Evolutionary conservation across 176 grass and related monocot genomes (phyloP).

Genomic region (Areca catechu): DNA sequence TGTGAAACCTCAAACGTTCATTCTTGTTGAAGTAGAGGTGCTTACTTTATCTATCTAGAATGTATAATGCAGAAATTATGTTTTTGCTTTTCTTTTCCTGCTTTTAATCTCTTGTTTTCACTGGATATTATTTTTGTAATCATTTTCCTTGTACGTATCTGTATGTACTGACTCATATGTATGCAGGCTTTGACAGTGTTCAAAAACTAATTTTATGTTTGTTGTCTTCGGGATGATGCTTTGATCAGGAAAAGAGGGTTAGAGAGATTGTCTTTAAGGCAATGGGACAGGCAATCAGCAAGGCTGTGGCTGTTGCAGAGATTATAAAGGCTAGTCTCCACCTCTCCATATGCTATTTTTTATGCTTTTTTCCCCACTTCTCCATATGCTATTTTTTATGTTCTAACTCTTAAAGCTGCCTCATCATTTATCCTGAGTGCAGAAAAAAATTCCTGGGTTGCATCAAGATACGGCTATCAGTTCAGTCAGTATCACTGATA

Average conservation of each 20-base stretch:
- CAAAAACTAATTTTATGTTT: too few species aligned
- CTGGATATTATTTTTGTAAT: too few species aligned
- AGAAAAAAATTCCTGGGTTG: constrained; percentile 91
- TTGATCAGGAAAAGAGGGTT: constrained; percentile 69
- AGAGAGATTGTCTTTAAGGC: constrained; percentile 88
- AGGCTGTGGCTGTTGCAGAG: constrained; percentile 76
- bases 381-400: not conserved
- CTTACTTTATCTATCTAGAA: too few species aligned
- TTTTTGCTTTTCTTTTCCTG: too few species aligned
- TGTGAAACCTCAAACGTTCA: too few species aligned
- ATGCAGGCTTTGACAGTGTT: too few species aligned
- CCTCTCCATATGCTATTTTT: constrained; percentile 10
- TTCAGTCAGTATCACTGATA: constrained; percentile 92
- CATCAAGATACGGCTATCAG: constrained; percentile 93
- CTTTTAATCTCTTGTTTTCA: too few species aligned
- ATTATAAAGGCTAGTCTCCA: constrained; percentile 67
- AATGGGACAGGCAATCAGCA: constrained; percentile 98
- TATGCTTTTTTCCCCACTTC: not conserved
- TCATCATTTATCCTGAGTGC: constrained; percentile 16
- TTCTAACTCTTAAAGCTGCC: not conserved
- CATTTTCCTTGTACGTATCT: too few species aligned
- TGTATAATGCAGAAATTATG: too few species aligned
- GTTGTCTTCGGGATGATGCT: not conserved
- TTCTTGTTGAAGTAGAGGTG: too few species aligned
- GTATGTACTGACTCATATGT: too few species aligned